A percentile compares a stretch with the other conserved stretches of the same genome.
These are phyloP conservation scores for Solanum boliviense DNA, from an alignment of 257 asterid species.

Conservation along the genomic window DNA sequence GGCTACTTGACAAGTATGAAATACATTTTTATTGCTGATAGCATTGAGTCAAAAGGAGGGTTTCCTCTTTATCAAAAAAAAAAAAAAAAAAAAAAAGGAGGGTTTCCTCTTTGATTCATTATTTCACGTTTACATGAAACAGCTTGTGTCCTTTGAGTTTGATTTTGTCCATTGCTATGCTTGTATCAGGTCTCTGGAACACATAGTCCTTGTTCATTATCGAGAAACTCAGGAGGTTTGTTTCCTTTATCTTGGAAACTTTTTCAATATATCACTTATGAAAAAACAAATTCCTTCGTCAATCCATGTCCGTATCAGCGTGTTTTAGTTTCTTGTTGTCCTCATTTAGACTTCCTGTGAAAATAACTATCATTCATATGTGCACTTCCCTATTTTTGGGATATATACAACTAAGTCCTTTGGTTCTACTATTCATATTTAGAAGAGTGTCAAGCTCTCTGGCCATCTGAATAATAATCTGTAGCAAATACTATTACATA, in stretches of 20 bases:
- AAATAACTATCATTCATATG: background rate
- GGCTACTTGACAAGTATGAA: constrained; percentile 96
- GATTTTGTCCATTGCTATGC: background rate
- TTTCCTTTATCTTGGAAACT: constrained; percentile 11
- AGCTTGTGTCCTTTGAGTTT: constrained; percentile 2
- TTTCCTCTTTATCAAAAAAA: constrained; percentile 6
- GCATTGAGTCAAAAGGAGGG: background rate
- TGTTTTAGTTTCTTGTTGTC: background rate
- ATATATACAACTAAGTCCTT: background rate
- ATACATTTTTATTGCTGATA: constrained; percentile 1
- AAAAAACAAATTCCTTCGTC: background rate
- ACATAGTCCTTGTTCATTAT: constrained; percentile 93
- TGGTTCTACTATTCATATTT: background rate
- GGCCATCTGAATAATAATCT: background rate
- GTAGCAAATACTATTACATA: background rate
- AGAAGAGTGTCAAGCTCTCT: background rate
- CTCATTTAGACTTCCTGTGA: background rate
- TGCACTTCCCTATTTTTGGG: background rate
- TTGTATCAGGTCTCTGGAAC: constrained; percentile 75
- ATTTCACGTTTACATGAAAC: too few species aligned
- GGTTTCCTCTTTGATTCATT: constrained; percentile 4
- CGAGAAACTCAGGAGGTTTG: constrained; percentile 98
- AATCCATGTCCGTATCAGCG: background rate
- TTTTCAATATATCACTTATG: background rate
- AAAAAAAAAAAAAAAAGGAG: too few species aligned